These are phyloP conservation scores for Epichloe gansuensis DNA, from an alignment of 2,329 filamentous ascomycete genomes.

Conservation along the genomic window DNA sequence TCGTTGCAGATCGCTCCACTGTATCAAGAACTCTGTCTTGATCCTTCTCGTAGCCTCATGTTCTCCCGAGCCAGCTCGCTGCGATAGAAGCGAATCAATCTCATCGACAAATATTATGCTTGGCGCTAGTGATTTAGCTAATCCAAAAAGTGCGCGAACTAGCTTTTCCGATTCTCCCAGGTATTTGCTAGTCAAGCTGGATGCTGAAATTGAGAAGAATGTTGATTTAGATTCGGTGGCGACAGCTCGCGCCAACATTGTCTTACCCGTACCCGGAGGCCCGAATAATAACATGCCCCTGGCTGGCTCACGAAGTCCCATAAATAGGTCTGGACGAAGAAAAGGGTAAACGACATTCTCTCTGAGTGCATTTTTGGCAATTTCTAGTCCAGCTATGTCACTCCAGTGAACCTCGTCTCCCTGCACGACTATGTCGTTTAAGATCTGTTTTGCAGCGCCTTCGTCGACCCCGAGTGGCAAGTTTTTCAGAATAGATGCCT, in stretches of 20 bases:
- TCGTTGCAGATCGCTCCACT: slow-evolving; percentile 88
- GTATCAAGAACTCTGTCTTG: slow-evolving; percentile 95
- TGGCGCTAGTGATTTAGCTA: slow-evolving; percentile 81
- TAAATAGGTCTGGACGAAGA: slow-evolving; percentile 86
- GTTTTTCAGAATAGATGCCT: slow-evolving; percentile 56
- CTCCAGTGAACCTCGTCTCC: slow-evolving; percentile 93
- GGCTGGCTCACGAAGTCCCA: slow-evolving; percentile 86
- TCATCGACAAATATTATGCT: slow-evolving; percentile 98
- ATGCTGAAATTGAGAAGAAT: slow-evolving; percentile 94
- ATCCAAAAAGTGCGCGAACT: slow-evolving; percentile 75
- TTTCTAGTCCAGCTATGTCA: slow-evolving; percentile 81
- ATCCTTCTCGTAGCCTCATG: slow-evolving; percentile 88
- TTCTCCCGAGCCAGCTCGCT: slow-evolving; percentile 70
- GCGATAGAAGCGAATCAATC: slow-evolving; percentile 85
- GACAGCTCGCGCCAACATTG: slow-evolving; percentile 84
- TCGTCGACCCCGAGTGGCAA: slow-evolving; percentile 74
- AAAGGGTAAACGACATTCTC: slow-evolving; percentile 97
- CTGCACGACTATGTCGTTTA: slow-evolving; percentile 90
- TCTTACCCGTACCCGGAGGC: slow-evolving; percentile 95
- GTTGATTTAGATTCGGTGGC: slow-evolving; percentile 90
- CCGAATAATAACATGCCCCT: slow-evolving; percentile 93
- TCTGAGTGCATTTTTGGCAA: slow-evolving; percentile 82
- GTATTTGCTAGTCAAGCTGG: slow-evolving; percentile 89
- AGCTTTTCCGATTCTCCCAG: slow-evolving; percentile 94
- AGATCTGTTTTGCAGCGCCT: slow-evolving; percentile 72